phyloP scores from a whole-genome alignment of 2,329 filamentous ascomycete genomes.

The Fusarium globosum region DNA sequence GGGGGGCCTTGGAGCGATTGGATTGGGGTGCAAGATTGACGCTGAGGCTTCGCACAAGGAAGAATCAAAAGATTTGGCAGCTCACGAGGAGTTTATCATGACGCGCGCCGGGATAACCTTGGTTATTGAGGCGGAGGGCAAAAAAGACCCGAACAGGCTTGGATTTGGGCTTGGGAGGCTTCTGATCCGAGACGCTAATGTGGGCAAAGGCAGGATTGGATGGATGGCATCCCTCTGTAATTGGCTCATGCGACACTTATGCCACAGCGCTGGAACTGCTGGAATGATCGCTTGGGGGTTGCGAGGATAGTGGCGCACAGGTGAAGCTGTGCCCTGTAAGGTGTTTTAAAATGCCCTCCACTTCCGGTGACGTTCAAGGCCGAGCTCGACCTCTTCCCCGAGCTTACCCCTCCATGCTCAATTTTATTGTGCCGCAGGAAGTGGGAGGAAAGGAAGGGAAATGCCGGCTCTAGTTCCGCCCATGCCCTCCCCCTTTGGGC shows the following conservation, averaged over 20 bases:
- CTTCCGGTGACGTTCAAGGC: constrained; percentile 24
- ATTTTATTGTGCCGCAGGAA: constrained; percentile 1
- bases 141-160: constrained; percentile 32
- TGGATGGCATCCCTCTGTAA: constrained; percentile 27
- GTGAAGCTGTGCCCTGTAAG: constrained; percentile 17
- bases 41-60: constrained; percentile 24
- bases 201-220: constrained; percentile 24
- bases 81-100: constrained; percentile 45
- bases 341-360: background rate
- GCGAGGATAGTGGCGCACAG: constrained; percentile 13
- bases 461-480: constrained; percentile 26
- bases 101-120: constrained; percentile 46
- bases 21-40: constrained; percentile 22
- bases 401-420: constrained; percentile 27
- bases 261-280: constrained; percentile 26
- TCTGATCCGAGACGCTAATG: constrained; percentile 41
- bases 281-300: constrained; percentile 20
- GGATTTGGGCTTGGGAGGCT: constrained; percentile 27
- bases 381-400: background rate
- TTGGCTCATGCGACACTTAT: constrained; percentile 32
- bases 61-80: constrained; percentile 40
- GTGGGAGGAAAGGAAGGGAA: constrained; percentile 19
- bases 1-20: constrained; percentile 30
- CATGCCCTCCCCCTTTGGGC: background rate
- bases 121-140: constrained; percentile 31